These are phyloP conservation scores for Rosa hybrid DNA, from an alignment of 331 rosid species.

Conservation along the genomic window DNA sequence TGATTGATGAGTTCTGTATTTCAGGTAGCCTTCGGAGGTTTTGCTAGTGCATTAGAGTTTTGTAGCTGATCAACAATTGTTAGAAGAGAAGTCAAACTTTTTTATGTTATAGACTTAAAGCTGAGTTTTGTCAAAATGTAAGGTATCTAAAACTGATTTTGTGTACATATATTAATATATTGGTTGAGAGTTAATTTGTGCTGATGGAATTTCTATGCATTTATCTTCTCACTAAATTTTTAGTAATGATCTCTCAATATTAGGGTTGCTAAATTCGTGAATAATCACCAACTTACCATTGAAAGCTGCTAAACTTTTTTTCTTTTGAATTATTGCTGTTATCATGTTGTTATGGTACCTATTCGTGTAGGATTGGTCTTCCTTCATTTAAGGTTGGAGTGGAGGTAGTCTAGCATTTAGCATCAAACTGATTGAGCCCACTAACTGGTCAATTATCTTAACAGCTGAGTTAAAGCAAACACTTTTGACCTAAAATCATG, in stretches of 20 bases:
- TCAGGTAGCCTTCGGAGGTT: constrained; percentile 13
- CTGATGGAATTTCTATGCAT: background rate
- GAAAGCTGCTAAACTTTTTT: background rate
- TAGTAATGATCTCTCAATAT: background rate
- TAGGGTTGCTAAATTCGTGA: background rate
- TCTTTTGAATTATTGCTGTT: background rate
- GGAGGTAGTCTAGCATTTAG: constrained; percentile 9
- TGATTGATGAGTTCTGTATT: background rate
- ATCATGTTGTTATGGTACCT: background rate
- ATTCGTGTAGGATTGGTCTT: constrained; percentile 1
- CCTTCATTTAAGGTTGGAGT: constrained; percentile 14
- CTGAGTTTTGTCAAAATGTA: constrained; percentile 22
- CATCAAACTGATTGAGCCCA: constrained; percentile 12
- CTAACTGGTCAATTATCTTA: background rate
- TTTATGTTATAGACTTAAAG: constrained; percentile 8
- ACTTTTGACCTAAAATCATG: constrained; percentile 11
- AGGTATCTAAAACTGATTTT: constrained; percentile 11
- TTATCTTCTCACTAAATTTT: background rate
- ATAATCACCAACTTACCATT: background rate
- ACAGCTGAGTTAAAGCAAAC: constrained; percentile 1
- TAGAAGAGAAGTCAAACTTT: constrained; percentile 8
- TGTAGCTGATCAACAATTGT: constrained; percentile 6
- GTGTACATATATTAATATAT: background rate
- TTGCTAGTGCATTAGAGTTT: background rate
- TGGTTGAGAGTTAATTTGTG: background rate